Base-by-base conservation (phyloP, 495 filamentous ascomycete genomes). In the Venustampulla echinocandica region DNA sequence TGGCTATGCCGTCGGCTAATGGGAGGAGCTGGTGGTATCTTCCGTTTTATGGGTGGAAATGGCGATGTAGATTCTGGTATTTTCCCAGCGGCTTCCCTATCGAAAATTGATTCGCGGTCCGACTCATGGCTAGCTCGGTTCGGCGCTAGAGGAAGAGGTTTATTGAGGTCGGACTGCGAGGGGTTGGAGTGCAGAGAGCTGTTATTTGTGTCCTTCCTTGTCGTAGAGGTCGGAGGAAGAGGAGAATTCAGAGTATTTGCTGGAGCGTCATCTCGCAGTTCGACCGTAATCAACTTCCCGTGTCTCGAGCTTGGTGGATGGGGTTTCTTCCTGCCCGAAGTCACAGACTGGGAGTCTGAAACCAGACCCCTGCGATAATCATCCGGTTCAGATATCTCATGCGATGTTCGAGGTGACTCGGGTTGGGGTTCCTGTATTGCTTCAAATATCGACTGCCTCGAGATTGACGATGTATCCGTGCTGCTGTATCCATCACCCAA, bases 401-500 rank as follows among this genome's bases (percentile, higher is more conserved):
- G 49, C 24, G 57, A 57, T 38, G 57, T 56, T 4, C 57, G 49
- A 15, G 57, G 57, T 39, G 57, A 52, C 36, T 59, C 57, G 3
- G 45, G 51, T 36, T 54, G 57, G 39, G 44, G 19, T 38, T 57
- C 57, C 42, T 57, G 57, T 40, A 50, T 38, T 13, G 50, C 14
- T 14, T 57, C 57, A 36, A 57, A 55, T 30, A 57, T 55, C 19
- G 57, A 57, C 25, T 57, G 52, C 41, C 52, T 46, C 13, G 57
- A 60, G 40, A 57, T 15, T 19, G 57, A 57, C n/a, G 57, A 60
- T 46, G 57, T 49, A 30, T 60, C 54, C 32, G 57, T 60, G 39
- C 57, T 60, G 38, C 54, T 60, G 7, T 47, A 50, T 27, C 48
- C 57, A 47, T 52, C 53, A 25, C 46, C 54, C 38, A 59, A 46